Evolutionary conservation across 768 basidiomycete genomes (phyloP), one percentile per base, ranked within the genome.

Genomic region (Rhodotorula toruloides): DNA sequence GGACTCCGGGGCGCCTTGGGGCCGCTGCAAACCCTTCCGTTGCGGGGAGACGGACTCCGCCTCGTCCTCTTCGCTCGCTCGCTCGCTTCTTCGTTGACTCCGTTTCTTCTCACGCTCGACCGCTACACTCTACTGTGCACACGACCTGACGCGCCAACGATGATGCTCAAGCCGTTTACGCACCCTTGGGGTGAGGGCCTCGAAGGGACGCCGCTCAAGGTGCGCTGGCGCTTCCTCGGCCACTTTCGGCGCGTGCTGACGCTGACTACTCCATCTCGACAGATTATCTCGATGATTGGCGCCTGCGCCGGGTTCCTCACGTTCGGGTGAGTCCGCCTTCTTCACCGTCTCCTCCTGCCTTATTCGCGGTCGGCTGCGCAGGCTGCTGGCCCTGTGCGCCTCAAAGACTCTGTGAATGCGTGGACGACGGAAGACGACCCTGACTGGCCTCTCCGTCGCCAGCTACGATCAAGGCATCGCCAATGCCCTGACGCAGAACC

Each of bases 401-500:
- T n/a, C n/a, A n/a, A n/a, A n/a, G n/a, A n/a, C n/a, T n/a, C n/a
- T n/a, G n/a, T n/a, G n/a, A n/a, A n/a, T n/a, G n/a, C n/a, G n/a
- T n/a, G n/a, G n/a, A n/a, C n/a, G n/a, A n/a, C n/a, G n/a, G n/a
- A n/a, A n/a, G n/a, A n/a, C n/a, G n/a, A n/a, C n/a, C n/a, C n/a
- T n/a, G n/a, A n/a, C n/a, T n/a, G n/a, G n/a, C n/a, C n/a, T n/a
- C 54, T 29, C 37, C 16, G 21, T 5, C 8, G 10, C 31, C 22
- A 17, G 4, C 55, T 54, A 39, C 44, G 56, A 63, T 31, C 68
- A 70, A 49, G 68, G 68, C 31, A 70, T 70, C 44, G 63, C 68
- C 16, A 69, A 64, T 54, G 62, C 67, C 10, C 43, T 64, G 21
- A 60, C 63, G 6, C 32, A 39, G 32, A 64, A 70, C 16, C 40